These are phyloP conservation scores for Tylopilus vinaceipallidus DNA, from an alignment of 768 basidiomycete species.

Conservation along the genomic window DNA sequence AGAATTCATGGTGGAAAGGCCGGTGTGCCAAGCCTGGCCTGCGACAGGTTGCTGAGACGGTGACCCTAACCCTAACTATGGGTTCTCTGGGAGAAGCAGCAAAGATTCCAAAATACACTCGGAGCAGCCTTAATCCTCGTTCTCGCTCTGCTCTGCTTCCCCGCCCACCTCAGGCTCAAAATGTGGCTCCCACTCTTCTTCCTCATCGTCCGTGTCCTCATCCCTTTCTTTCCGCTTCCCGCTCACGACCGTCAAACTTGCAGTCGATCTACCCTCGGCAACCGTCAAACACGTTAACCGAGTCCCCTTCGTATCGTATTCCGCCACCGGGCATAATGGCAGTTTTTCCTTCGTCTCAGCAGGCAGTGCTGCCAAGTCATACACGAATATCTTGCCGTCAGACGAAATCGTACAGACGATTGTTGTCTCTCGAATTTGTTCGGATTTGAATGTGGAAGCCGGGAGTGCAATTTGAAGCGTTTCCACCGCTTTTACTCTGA, in stretches of 20 bases:
- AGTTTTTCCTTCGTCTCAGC: conserved; percentile 16
- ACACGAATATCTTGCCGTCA: conserved; percentile 81
- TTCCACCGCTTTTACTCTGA: conserved; percentile 80
- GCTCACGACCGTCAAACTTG: conserved; percentile 14
- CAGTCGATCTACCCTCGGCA: conserved; percentile 46
- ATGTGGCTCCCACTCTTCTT: conserved; percentile 31
- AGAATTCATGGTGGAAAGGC: conserved; percentile 39
- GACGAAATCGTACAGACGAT: conserved; percentile 81
- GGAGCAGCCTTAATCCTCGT: too few relatives aligned
- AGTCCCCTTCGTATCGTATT: conserved; percentile 83
- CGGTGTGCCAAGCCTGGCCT: neutral
- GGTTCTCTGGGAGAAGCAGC: too few relatives aligned
- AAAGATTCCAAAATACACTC: too few relatives aligned
- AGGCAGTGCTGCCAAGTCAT: conserved; percentile 60
- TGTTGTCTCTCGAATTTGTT: conserved; percentile 43
- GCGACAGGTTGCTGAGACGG: neutral
- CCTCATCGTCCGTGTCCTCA: conserved; percentile 32
- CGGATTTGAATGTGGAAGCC: conserved; percentile 8
- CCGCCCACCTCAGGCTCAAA: conserved; percentile 4
- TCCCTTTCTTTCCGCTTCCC: conserved; percentile 39
- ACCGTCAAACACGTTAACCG: conserved; percentile 74
- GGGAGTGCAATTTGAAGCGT: conserved; percentile 63
- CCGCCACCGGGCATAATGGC: conserved; percentile 54
- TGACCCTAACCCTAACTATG: conserved; percentile 20
- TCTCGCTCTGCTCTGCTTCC: too few relatives aligned